These are phyloP conservation scores for Ustilago loliicola DNA, from an alignment of 1,284 basidiomycete genomes.

Conservation along the genomic window DNA sequence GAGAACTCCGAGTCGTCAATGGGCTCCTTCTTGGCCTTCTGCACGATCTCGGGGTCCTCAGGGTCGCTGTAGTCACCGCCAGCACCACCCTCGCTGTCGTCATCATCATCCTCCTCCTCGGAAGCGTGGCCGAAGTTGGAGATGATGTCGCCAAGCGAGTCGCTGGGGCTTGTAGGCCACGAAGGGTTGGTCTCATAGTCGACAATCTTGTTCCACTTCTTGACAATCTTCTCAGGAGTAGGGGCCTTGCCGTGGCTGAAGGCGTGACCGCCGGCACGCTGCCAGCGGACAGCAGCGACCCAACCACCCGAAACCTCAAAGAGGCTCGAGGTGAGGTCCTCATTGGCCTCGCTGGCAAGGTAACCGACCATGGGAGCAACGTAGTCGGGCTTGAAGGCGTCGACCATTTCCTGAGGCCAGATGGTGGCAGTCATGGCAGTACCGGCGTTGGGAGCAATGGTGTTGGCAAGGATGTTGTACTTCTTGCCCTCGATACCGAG, in stretches of 20 bases:
- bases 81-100: slow-evolving; percentile 52
- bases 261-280: slow-evolving; percentile 82
- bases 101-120: slow-evolving; percentile 60
- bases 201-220: slow-evolving; percentile 66
- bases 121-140: slow-evolving; percentile 61
- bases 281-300: slow-evolving; percentile 93
- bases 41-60: slow-evolving; percentile 87
- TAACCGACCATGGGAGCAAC: slow-evolving; percentile 92
- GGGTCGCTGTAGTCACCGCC: slow-evolving; percentile 77
- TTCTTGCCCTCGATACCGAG: slow-evolving; percentile 92
- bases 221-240: slow-evolving; percentile 63
- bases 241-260: slow-evolving; percentile 64
- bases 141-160: slow-evolving; percentile 67
- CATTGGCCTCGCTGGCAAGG: slow-evolving; percentile 84
- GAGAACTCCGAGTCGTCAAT: slow-evolving; percentile 67
- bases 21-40: slow-evolving; percentile 80
- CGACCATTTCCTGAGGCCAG: slow-evolving; percentile 91
- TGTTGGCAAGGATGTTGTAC: slow-evolving; percentile 88
- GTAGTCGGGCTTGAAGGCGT: slow-evolving; percentile 95
- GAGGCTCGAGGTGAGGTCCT: slow-evolving; percentile 80
- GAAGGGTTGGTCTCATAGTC: slow-evolving; percentile 68
- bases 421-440: slow-evolving; percentile 71
- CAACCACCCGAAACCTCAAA: slow-evolving; percentile 94
- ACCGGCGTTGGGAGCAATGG: slow-evolving; percentile 89
- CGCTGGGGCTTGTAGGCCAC: slow-evolving; percentile 64